Percentiles rank a stretch among this genome's conserved stretches.
Evolutionary conservation across 2,329 filamentous ascomycete species (phyloP).

Genomic region (Pseudogymnoascus sp.): DNA sequence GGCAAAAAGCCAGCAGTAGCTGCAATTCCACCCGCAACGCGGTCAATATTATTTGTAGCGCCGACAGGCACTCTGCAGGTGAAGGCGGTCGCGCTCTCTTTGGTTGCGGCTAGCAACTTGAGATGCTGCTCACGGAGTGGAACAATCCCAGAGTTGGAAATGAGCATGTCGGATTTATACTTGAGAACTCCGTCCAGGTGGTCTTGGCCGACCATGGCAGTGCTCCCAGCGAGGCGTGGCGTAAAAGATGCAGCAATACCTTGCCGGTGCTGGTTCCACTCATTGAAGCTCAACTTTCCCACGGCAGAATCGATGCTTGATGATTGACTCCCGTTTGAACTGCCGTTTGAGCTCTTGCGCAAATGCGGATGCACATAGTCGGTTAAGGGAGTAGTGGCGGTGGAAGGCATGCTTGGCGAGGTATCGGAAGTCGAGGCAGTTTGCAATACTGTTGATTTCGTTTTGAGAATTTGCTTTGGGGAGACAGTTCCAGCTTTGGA

Average conservation of each 20-base stretch:
- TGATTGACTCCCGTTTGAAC: background rate
- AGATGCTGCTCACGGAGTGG: background rate
- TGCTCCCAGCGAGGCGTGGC: background rate
- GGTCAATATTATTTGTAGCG: background rate
- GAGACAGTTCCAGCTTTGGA: background rate
- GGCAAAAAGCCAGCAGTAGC: background rate
- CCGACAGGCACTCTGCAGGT: background rate
- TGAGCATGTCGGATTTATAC: background rate
- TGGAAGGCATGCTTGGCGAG: background rate
- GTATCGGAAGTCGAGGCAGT: background rate
- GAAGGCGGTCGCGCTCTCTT: too few species aligned
- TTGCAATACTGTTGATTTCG: background rate
- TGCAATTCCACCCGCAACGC: background rate
- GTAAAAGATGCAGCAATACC: background rate
- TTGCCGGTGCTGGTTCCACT: background rate
- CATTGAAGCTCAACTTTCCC: background rate
- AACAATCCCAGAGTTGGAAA: background rate
- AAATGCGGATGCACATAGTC: background rate
- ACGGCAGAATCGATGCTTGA: background rate
- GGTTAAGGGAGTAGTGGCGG: background rate
- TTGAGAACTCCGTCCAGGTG: background rate
- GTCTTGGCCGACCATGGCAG: background rate
- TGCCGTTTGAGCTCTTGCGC: background rate
- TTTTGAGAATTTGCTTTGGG: background rate
- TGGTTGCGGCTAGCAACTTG: background rate